Conservation (phyloP, 2,329 filamentous ascomycete species). For the Berkeleyomyces rouxiae region DNA sequence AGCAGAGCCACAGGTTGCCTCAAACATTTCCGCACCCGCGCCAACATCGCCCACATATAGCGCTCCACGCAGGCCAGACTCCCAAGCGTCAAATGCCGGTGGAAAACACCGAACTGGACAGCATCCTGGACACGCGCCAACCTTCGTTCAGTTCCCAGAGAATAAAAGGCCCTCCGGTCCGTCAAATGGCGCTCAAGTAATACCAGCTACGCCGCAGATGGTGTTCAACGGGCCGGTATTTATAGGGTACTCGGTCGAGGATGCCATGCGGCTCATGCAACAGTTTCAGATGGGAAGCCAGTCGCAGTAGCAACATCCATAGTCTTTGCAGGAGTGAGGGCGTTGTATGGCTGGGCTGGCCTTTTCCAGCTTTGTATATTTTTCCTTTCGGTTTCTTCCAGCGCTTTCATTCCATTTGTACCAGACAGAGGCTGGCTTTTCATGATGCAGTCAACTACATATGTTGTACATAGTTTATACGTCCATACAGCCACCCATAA, state of each 20-base stretch:
- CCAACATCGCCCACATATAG: slow-evolving; percentile 15
- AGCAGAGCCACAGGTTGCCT: background rate
- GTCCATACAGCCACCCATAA: too few species aligned
- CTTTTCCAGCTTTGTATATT: slow-evolving; percentile 4
- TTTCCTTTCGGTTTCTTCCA: background rate
- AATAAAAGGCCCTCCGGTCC: background rate
- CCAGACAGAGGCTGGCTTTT: background rate
- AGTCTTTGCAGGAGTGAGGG: background rate
- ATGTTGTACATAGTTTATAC: too few species aligned
- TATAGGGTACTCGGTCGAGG: slow-evolving; percentile 74
- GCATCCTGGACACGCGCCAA: slow-evolving; percentile 16
- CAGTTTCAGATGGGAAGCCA: slow-evolving; percentile 26
- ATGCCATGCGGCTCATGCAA: slow-evolving; percentile 62
- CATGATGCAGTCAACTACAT: too few species aligned
- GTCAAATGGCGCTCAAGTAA: background rate
- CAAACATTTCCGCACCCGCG: slow-evolving; percentile 5
- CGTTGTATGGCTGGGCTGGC: background rate
- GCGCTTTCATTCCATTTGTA: background rate
- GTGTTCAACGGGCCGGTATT: slow-evolving; percentile 89
- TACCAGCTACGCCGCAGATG: slow-evolving; percentile 40
- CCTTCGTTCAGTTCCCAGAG: background rate
- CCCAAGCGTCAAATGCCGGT: slow-evolving; percentile 25
- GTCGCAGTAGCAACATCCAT: background rate
- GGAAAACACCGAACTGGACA: slow-evolving; percentile 32
- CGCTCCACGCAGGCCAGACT: slow-evolving; percentile 5